Conservation (phyloP, 257 asterid species). For the Rauvolfia tetraphylla region DNA sequence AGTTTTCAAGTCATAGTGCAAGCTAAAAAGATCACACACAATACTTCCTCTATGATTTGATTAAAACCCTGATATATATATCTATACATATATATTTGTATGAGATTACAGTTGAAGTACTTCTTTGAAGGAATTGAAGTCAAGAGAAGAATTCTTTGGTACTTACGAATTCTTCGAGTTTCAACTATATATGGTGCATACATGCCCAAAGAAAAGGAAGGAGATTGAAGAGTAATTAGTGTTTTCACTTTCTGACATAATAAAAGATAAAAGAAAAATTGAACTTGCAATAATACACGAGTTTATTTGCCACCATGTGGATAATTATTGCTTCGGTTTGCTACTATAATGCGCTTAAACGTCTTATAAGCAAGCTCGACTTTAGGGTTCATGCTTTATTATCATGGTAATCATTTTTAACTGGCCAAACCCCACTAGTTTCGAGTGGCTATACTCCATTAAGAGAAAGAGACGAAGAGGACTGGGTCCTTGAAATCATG, state of each 20-base stretch:
- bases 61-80: no score
- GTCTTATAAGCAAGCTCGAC: constrained; percentile 6
- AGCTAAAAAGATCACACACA: no score
- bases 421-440: background rate
- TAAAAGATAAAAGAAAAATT: background rate
- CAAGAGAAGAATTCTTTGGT: no score
- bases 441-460: background rate
- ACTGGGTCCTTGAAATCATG: background rate
- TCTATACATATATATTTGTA: no score
- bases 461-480: background rate
- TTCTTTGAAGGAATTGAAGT: background rate
- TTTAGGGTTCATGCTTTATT: constrained; percentile 5
- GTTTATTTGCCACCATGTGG: background rate
- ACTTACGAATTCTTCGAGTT: no score
- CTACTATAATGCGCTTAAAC: background rate
- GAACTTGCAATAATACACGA: background rate
- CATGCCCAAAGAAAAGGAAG: no score
- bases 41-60: background rate
- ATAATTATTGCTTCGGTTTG: background rate
- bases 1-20: background rate
- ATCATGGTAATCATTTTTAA: background rate
- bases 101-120: background rate
- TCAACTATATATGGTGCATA: no score
- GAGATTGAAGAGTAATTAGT: no score
- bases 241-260: no score